A percentile compares a stretch with the other conserved stretches of the same genome.
Evolutionary conservation across 192 early-diverging fungal species (phyloP).

Genomic region (Backusella tarrabulga): DNA sequence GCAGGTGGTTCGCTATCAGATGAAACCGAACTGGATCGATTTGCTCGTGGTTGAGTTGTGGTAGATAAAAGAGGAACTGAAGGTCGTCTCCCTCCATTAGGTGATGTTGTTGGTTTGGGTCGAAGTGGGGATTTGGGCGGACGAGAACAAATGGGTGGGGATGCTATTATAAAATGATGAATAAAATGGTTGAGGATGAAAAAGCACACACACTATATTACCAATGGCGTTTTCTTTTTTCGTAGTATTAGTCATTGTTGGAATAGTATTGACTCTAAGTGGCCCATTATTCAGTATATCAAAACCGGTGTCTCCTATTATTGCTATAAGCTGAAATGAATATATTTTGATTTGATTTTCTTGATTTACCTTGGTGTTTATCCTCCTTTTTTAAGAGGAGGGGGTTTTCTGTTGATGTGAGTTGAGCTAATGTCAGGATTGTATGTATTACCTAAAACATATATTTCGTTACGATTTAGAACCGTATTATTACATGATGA

Average conservation of each 20-base stretch:
- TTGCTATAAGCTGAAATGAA: conserved; percentile 43
- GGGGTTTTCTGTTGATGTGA: not conserved
- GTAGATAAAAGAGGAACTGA: not conserved
- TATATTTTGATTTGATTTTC: conserved; percentile 41
- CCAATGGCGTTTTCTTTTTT: not conserved
- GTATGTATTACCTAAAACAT: conserved; percentile 7
- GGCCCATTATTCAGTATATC: not conserved
- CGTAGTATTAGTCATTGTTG: not conserved
- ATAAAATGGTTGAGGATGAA: not conserved
- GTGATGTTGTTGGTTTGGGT: not conserved
- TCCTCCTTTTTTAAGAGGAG: not conserved
- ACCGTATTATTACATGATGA: not conserved
- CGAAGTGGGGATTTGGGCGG: conserved; percentile 3
- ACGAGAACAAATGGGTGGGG: not conserved
- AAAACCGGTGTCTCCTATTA: conserved; percentile 23
- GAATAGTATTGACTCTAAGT: not conserved
- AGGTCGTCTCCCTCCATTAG: not conserved
- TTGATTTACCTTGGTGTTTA: not conserved
- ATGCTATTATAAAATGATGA: not conserved
- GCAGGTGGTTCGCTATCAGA: conserved; percentile 5
- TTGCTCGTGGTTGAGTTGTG: not conserved
- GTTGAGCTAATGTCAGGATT: not conserved
- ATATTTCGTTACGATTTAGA: not conserved
- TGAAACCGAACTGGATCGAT: conserved; percentile 12
- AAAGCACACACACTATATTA: not conserved